phyloP scores from a whole-genome alignment of 2,329 filamentous ascomycete species.

The Phaeoacremonium minimum region DNA sequence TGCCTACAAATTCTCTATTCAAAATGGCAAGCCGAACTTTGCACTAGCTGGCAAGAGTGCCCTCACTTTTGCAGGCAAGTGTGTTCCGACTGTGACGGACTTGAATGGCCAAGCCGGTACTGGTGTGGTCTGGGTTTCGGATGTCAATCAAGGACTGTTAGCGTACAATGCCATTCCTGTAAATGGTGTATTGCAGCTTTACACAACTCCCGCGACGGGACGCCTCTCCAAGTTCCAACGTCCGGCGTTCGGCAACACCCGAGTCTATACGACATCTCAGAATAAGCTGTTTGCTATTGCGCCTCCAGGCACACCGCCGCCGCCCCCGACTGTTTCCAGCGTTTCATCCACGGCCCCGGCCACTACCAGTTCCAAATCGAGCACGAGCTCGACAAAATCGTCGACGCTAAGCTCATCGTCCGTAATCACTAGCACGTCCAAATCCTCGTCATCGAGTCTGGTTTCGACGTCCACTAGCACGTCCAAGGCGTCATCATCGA shows the following conservation, averaged over 20 bases:
- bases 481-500: background rate
- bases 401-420: background rate
- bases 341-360: slow-evolving; percentile 1
- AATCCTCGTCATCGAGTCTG: background rate
- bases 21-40: slow-evolving; percentile 24
- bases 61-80: slow-evolving; percentile 23
- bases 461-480: background rate
- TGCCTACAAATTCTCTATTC: slow-evolving; percentile 25
- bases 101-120: slow-evolving; percentile 23
- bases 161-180: slow-evolving; percentile 33
- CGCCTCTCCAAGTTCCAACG: slow-evolving; percentile 32
- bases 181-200: slow-evolving; percentile 25
- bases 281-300: background rate
- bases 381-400: background rate
- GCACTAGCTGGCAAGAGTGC: slow-evolving; percentile 21
- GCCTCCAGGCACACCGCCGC: background rate
- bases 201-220: slow-evolving; percentile 28
- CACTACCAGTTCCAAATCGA: background rate
- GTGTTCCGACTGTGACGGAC: slow-evolving; percentile 28
- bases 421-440: background rate
- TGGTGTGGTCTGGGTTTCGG: slow-evolving; percentile 32
- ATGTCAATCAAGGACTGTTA: slow-evolving; percentile 28
- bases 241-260: slow-evolving; percentile 34
- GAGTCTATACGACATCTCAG: slow-evolving; percentile 28
- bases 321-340: slow-evolving; percentile 3